A percentile compares a stretch with the other conserved stretches of the same genome.
Conservation (phyloP, 495 filamentous ascomycete genomes). For the Penicillium nucicola region DNA sequence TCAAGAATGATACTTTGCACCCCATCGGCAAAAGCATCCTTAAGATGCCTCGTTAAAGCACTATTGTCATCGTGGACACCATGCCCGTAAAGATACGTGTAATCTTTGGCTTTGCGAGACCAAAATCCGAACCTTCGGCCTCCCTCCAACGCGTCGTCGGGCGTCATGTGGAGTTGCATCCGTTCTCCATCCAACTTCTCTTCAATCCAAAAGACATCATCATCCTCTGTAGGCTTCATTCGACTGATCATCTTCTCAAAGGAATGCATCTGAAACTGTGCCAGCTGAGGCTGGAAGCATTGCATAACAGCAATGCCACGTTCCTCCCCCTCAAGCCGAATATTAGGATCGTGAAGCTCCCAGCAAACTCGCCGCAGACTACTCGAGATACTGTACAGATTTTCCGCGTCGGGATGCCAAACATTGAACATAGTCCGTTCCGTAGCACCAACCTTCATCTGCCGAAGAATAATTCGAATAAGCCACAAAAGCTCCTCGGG, state of each 20-base stretch:
- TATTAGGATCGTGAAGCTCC: slow-evolving; percentile 78
- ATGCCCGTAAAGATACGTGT: slow-evolving; percentile 89
- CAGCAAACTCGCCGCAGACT: slow-evolving; percentile 90
- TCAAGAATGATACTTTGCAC: slow-evolving; percentile 89
- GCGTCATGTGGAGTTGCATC: slow-evolving; percentile 92
- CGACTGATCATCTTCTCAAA: slow-evolving; percentile 78
- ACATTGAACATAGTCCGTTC: slow-evolving; percentile 88
- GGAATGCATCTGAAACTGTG: slow-evolving; percentile 88
- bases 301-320: slow-evolving; percentile 81
- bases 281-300: slow-evolving; percentile 95
- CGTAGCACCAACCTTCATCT: slow-evolving; percentile 97
- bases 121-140: slow-evolving; percentile 82
- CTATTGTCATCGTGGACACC: slow-evolving; percentile 70
- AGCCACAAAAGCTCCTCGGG: slow-evolving; percentile 92
- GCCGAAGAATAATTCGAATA: slow-evolving; percentile 87
- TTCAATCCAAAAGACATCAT: slow-evolving; percentile 89
- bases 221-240: slow-evolving; percentile 66
- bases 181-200: slow-evolving; percentile 97
- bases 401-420: slow-evolving; percentile 93
- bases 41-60: slow-evolving; percentile 77
- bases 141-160: slow-evolving; percentile 63
- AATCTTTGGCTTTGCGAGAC: slow-evolving; percentile 96
- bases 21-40: slow-evolving; percentile 70
- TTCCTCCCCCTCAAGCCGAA: slow-evolving; percentile 72
- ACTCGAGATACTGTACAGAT: slow-evolving; percentile 85